Evolutionary conservation across 2,329 filamentous ascomycete genomes (phyloP), one percentile per base, ranked within the genome.

Genomic region (Fusarium staphyleae): DNA sequence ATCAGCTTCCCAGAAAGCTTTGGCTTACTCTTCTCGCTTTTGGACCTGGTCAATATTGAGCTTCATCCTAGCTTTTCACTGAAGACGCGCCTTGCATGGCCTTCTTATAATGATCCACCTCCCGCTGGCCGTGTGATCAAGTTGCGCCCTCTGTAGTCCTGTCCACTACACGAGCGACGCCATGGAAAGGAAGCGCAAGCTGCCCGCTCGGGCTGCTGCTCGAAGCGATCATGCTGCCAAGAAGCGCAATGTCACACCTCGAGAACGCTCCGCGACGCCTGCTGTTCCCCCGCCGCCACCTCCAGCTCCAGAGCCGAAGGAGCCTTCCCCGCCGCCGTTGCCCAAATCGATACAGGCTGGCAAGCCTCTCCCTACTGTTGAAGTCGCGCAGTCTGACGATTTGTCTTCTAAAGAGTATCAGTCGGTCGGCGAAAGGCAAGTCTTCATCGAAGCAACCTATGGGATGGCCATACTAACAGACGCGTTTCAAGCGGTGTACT

Each of bases 321-420:
- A 65, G 34, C 72, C 70, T 48, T 70, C 72, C 12, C 74, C 69
- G 41, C 72, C 72, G 61, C 74, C 75, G 48, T 68, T 93, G 48
- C 89, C 89, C 19, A 84, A 79, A 57, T 84, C 83, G 37, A 75
- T 92, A 29, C 77, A 81, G 63, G 74, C 87, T 2, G 86, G 86
- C 41, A 85, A 88, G 66, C 86, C 89, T 13, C 75, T 93, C 26
- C 90, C 90, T 3, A 90, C 87, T 0, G 81, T 92, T 12, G 81
- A 87, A 62, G 80, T 84, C 41, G 78, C 86, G 13, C 90, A 95
- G 69, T 75, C 85, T 1, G 80, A 83, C 7, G 80, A 87, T 56
- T 76, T 93, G 6, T 75, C 87, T 0, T 68, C 74, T 4, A 82
- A 81, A 60, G 88, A 91, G 12, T 93, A 87, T 67, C 90, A 93